Conservation (phyloP, 192 early-diverging fungal species). For the Backusella tuberculispora region DNA sequence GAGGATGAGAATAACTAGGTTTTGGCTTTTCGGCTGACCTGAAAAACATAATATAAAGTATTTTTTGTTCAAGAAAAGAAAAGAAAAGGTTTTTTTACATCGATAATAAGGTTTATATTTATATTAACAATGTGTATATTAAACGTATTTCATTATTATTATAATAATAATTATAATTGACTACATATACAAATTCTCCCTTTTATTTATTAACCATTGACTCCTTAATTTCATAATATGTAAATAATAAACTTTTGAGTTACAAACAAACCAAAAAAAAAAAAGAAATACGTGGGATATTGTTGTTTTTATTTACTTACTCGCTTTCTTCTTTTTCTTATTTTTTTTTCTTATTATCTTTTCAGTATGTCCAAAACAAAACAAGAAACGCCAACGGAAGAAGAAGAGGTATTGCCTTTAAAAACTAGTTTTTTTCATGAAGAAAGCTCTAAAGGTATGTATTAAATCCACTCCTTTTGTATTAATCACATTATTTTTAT, state of each 20-base stretch:
- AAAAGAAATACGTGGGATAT: neutral
- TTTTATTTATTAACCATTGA: neutral
- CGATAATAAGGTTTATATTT: neutral
- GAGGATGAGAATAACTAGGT: neutral
- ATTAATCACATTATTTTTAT: neutral
- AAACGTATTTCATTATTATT: neutral
- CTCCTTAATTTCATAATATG: conserved; percentile 4
- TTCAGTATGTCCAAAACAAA: neutral
- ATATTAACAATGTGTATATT: neutral
- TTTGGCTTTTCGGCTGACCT: conserved; percentile 1
- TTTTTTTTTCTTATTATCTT: neutral
- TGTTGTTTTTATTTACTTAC: neutral
- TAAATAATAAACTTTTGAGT: conserved; percentile 10
- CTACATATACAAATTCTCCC: neutral
- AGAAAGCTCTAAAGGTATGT: neutral
- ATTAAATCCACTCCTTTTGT: neutral
- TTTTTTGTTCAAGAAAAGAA: neutral
- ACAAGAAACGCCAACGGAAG: neutral
- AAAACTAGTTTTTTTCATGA: neutral
- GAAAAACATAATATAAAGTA: neutral
- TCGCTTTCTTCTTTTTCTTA: neutral
- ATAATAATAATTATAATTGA: neutral
- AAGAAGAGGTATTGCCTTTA: neutral
- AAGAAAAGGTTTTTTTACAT: neutral
- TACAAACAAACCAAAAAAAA: conserved; percentile 2